These are phyloP conservation scores for Coprinopsis strossmayeri DNA, from an alignment of 768 basidiomycete species.

Conservation along the genomic window DNA sequence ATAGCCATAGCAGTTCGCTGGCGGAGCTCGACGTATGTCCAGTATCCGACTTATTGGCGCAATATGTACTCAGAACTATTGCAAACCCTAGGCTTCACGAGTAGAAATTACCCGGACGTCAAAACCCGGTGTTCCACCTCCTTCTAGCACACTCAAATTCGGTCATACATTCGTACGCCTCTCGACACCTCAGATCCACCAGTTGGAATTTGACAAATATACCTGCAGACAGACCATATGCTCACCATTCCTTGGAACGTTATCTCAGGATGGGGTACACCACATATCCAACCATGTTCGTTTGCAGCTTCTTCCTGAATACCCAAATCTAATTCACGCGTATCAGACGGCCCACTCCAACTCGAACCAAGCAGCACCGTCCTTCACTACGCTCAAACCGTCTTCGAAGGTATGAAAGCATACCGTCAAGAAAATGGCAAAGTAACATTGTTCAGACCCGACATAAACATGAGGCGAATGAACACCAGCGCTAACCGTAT, in stretches of 20 bases:
- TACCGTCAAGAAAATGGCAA: constrained; percentile 70
- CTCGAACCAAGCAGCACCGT: constrained; percentile 78
- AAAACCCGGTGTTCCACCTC: constrained; percentile 56
- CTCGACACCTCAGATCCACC: constrained; percentile 4
- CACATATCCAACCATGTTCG: constrained; percentile 76
- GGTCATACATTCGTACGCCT: constrained; percentile 75
- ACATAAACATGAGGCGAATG: constrained; percentile 98
- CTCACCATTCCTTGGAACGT: constrained; percentile 70
- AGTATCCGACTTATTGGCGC: not conserved
- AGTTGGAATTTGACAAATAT: constrained; percentile 4
- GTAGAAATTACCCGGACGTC: constrained; percentile 43
- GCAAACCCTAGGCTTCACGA: constrained; percentile 40
- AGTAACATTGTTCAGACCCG: constrained; percentile 84
- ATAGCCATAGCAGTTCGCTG: constrained; percentile 12
- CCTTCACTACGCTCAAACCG: constrained; percentile 87
- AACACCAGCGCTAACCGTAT: constrained; percentile 74
- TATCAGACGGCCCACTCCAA: constrained; percentile 69
- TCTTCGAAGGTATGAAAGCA: constrained; percentile 95
- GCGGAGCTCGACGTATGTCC: constrained; percentile 31
- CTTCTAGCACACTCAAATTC: constrained; percentile 66
- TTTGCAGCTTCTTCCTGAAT: not conserved
- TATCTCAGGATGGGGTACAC: constrained; percentile 72
- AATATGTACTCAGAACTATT: not conserved
- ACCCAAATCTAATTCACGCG: constrained; percentile 9
- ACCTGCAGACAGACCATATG: constrained; percentile 80